These are phyloP conservation scores for Whalleya microplaca DNA, from an alignment of 2,329 filamentous ascomycete genomes.

Conservation along the genomic window DNA sequence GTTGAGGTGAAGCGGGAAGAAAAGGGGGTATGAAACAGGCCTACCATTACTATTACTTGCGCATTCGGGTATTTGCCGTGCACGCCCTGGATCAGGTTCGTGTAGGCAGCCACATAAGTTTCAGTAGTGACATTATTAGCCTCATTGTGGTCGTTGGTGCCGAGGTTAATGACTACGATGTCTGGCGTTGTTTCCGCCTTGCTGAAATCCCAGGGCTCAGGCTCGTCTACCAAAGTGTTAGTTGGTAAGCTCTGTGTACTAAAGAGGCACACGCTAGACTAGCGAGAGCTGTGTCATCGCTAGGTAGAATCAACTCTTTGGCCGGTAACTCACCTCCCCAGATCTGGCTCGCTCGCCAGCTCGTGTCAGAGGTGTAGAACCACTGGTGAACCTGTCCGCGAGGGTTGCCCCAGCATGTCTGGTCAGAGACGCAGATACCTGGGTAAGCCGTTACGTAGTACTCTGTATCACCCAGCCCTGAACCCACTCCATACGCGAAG, in stretches of 20 bases:
- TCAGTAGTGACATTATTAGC: conserved; percentile 45
- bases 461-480: conserved; percentile 61
- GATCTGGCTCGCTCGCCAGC: conserved; percentile 47
- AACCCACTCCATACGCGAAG: conserved; percentile 58
- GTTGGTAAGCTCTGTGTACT: neutral
- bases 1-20: neutral
- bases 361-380: conserved; percentile 60
- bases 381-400: conserved; percentile 58
- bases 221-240: conserved; percentile 37
- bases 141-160: conserved; percentile 50
- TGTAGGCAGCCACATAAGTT: conserved; percentile 46
- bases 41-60: conserved; percentile 49
- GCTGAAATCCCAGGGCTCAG: conserved; percentile 50
- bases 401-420: conserved; percentile 57
- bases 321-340: conserved; percentile 44
- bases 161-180: conserved; percentile 51
- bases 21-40: neutral
- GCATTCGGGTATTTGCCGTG: conserved; percentile 51
- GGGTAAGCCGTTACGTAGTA: conserved; percentile 62
- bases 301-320: neutral
- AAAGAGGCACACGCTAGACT: neutral
- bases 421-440: conserved; percentile 60
- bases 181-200: conserved; percentile 46
- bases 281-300: neutral
- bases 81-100: conserved; percentile 49